phyloP scores from a whole-genome alignment of 208 protist species.

The Trypanosoma melophagium region DNA sequence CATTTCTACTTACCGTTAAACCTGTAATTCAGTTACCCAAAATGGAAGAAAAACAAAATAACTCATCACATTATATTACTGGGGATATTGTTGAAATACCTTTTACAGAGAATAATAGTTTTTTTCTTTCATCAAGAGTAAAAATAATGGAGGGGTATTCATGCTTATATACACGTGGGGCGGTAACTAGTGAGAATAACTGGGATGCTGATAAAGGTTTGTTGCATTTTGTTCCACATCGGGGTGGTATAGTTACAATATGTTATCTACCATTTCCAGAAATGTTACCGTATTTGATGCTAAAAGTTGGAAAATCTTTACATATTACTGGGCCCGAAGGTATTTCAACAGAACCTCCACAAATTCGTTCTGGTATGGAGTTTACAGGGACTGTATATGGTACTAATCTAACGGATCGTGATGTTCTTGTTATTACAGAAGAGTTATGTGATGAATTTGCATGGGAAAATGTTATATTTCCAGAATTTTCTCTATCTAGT shows the following conservation, averaged over 20 bases:
- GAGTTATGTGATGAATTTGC: constrained; percentile 72
- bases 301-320: constrained; percentile 66
- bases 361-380: constrained; percentile 67
- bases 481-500: constrained; percentile 70
- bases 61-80: constrained; percentile 38
- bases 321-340: constrained; percentile 70
- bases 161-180: constrained; percentile 62
- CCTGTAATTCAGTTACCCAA: constrained; percentile 28
- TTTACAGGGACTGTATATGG: constrained; percentile 77
- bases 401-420: constrained; percentile 70
- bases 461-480: constrained; percentile 57
- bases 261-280: constrained; percentile 72
- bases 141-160: constrained; percentile 69
- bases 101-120: constrained; percentile 35
- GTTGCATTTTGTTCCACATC: constrained; percentile 65
- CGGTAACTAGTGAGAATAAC: constrained; percentile 52
- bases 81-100: constrained; percentile 58
- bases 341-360: constrained; percentile 67
- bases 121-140: constrained; percentile 43
- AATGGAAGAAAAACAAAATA: not conserved
- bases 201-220: constrained; percentile 48
- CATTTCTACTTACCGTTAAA: constrained; percentile 45
- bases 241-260: constrained; percentile 62
- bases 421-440: constrained; percentile 72
- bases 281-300: constrained; percentile 48